A percentile compares a stretch with the other conserved stretches of the same genome.
phyloP scores from a whole-genome alignment of 2,329 filamentous ascomycete species.

The Ceratocystis ficicola region DNA sequence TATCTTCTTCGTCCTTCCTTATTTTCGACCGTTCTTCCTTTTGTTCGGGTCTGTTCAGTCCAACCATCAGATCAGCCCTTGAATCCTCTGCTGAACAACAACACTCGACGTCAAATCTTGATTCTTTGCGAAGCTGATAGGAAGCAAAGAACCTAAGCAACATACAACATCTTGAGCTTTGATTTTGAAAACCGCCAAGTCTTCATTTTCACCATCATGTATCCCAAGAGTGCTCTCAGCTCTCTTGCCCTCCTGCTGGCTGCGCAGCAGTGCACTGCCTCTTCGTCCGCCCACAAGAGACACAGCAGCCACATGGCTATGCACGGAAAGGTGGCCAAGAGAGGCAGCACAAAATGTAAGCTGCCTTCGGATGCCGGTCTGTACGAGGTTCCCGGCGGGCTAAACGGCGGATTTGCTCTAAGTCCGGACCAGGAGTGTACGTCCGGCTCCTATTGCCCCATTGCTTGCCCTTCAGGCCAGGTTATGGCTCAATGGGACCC shows the following conservation, averaged over 20 bases:
- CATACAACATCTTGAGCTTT: background rate
- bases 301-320: conserved; percentile 14
- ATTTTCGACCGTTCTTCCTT: background rate
- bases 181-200: background rate
- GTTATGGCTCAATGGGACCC: conserved; percentile 72
- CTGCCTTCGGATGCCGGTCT: conserved; percentile 57
- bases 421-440: conserved; percentile 60
- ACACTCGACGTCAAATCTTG: background rate
- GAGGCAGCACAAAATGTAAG: conserved; percentile 36
- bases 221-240: conserved; percentile 27
- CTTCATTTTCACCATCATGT: conserved; percentile 21
- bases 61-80: background rate
- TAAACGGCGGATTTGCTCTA: conserved; percentile 70
- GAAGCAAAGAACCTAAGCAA: background rate
- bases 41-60: conserved; percentile 2
- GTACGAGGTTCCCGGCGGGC: conserved; percentile 47
- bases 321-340: conserved; percentile 23
- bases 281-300: conserved; percentile 7
- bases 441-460: conserved; percentile 59
- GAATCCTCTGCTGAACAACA: background rate
- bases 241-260: conserved; percentile 25
- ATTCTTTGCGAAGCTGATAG: background rate
- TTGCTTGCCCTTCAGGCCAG: conserved; percentile 63
- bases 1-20: conserved; percentile 24
- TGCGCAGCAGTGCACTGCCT: conserved; percentile 18